Evolutionary conservation across 345 rosid species (phyloP).

Genomic region (Noccaea caerulescens): DNA sequence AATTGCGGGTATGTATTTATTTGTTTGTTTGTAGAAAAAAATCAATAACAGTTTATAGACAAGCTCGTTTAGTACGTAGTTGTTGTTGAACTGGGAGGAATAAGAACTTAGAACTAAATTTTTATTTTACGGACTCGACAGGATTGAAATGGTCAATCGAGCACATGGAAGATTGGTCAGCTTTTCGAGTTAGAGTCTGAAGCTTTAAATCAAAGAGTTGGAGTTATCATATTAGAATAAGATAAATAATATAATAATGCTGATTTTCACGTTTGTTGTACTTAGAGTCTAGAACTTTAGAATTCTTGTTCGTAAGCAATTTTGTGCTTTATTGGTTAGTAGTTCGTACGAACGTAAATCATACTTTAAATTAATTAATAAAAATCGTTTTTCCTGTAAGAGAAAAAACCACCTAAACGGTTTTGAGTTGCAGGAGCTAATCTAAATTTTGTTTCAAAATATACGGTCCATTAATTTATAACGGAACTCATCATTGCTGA

Average conservation of each 20-base stretch:
- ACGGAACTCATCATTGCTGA: conserved; percentile 36
- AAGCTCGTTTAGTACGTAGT: background rate
- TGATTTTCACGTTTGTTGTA: background rate
- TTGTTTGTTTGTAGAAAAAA: background rate
- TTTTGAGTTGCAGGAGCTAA: conserved; percentile 7
- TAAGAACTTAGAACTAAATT: background rate
- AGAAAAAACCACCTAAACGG: background rate
- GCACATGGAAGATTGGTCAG: background rate
- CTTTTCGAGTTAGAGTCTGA: background rate
- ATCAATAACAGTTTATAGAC: background rate
- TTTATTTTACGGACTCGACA: background rate
- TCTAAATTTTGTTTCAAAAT: conserved; percentile 1
- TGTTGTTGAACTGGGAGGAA: background rate
- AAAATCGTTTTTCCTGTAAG: background rate
- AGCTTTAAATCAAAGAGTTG: background rate
- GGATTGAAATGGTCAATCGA: background rate
- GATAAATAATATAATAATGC: background rate
- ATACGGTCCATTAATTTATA: conserved; percentile 13
- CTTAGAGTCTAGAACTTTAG: background rate
- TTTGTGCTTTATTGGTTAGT: background rate
- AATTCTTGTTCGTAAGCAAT: background rate
- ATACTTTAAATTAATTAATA: background rate
- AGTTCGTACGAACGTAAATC: background rate
- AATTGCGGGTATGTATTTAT: too few relatives aligned
- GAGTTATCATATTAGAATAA: background rate